Conservation (phyloP, 306 rosid genomes). For the Begonia masoniana region DNA sequence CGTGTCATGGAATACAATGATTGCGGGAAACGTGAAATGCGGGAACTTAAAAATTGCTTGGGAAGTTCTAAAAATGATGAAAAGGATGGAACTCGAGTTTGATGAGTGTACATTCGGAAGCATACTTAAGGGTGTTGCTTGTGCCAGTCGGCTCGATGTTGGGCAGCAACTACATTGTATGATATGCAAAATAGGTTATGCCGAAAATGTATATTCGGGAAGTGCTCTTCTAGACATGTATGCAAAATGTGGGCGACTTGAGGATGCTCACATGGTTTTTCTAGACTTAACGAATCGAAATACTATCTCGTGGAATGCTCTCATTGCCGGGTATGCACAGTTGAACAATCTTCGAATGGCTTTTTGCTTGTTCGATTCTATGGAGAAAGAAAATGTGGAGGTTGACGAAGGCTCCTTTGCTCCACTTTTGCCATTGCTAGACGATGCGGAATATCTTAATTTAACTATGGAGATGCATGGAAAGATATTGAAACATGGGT, state of each 20-base stretch:
- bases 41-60: slow-evolving; percentile 26
- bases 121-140: slow-evolving; percentile 49
- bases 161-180: slow-evolving; percentile 59
- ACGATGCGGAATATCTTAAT: slow-evolving; percentile 25
- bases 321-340: slow-evolving; percentile 54
- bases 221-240: slow-evolving; percentile 84
- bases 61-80: slow-evolving; percentile 35
- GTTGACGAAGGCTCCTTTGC: slow-evolving; percentile 65
- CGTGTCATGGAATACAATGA: slow-evolving; percentile 74
- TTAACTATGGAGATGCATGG: slow-evolving; percentile 47
- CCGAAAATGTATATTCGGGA: slow-evolving; percentile 35
- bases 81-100: slow-evolving; percentile 20
- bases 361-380: slow-evolving; percentile 32
- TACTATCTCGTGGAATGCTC: slow-evolving; percentile 61
- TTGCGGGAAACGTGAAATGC: slow-evolving; percentile 33
- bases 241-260: slow-evolving; percentile 64
- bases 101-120: slow-evolving; percentile 70
- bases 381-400: slow-evolving; percentile 44
- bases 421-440: slow-evolving; percentile 66
- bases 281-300: slow-evolving; percentile 32
- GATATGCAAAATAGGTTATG: slow-evolving; percentile 41
- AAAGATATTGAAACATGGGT: slow-evolving; percentile 50
- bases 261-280: slow-evolving; percentile 41
- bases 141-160: slow-evolving; percentile 13
- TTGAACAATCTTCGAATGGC: slow-evolving; percentile 28